Evolutionary conservation across 768 basidiomycete genomes (phyloP).

Genomic region (Scleroderma bovista): DNA sequence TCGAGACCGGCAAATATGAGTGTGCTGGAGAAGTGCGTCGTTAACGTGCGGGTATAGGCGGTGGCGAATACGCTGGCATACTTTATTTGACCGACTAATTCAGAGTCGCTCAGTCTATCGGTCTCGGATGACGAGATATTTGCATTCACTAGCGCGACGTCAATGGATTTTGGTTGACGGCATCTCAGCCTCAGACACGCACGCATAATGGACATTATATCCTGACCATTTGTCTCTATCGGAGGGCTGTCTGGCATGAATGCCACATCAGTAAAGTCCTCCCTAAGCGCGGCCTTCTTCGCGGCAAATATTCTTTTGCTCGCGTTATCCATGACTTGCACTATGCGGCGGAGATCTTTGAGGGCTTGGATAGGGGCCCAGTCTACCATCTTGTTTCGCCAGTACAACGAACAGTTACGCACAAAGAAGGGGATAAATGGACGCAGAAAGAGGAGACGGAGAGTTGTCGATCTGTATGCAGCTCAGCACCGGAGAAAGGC

Average conservation of each 20-base stretch:
- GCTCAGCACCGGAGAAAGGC: background rate
- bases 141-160: conserved; percentile 24
- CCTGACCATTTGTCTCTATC: conserved; percentile 20
- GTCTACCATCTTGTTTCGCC: conserved; percentile 30
- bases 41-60: background rate
- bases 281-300: conserved; percentile 23
- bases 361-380: conserved; percentile 27
- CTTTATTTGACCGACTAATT: conserved; percentile 37
- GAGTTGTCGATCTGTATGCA: conserved; percentile 17
- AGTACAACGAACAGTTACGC: conserved; percentile 22
- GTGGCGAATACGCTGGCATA: conserved; percentile 8
- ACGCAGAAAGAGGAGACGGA: conserved; percentile 25
- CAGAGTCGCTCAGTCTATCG: conserved; percentile 30
- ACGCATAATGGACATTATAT: conserved; percentile 39
- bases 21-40: conserved; percentile 19
- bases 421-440: conserved; percentile 29
- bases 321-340: conserved; percentile 26
- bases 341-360: conserved; percentile 21
- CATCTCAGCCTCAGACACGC: conserved; percentile 5
- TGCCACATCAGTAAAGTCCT: conserved; percentile 2
- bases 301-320: conserved; percentile 22
- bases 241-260: conserved; percentile 6
- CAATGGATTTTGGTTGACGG: background rate
- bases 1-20: conserved; percentile 31
- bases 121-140: conserved; percentile 25